These are phyloP conservation scores for Amanita pallidorosea DNA, from an alignment of 768 basidiomycete genomes.

Conservation along the genomic window DNA sequence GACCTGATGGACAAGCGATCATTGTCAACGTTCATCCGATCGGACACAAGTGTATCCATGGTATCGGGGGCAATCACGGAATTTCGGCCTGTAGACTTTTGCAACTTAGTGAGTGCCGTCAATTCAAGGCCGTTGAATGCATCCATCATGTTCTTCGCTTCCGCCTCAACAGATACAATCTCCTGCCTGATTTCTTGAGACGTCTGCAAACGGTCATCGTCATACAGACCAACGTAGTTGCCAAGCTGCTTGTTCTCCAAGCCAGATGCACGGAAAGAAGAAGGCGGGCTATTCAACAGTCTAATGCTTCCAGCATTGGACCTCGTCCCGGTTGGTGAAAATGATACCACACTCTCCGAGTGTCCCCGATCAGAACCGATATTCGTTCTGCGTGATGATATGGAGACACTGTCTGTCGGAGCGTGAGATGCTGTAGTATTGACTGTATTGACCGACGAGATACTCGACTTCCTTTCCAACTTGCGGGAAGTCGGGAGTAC, in stretches of 20 bases:
- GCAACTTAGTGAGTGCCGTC: slow-evolving; percentile 45
- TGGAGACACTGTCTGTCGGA: slow-evolving; percentile 28
- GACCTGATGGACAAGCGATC: slow-evolving; percentile 47
- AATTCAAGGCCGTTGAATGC: slow-evolving; percentile 75
- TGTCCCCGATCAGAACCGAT: slow-evolving; percentile 15
- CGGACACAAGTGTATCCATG: slow-evolving; percentile 22
- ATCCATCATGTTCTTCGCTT: slow-evolving; percentile 60
- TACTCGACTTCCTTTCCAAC: slow-evolving; percentile 39
- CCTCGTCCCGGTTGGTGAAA: slow-evolving; percentile 25
- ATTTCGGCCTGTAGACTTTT: slow-evolving; percentile 11
- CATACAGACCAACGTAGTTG: slow-evolving; percentile 30
- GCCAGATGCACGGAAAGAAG: slow-evolving; percentile 38
- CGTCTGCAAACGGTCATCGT: slow-evolving; percentile 49
- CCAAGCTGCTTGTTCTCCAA: slow-evolving; percentile 27
- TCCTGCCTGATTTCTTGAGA: slow-evolving; percentile 54
- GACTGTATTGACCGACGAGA: slow-evolving; percentile 36
- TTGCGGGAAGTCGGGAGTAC: slow-evolving; percentile 26
- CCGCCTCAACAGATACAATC: slow-evolving; percentile 59
- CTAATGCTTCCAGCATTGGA: slow-evolving; percentile 35
- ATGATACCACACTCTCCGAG: slow-evolving; percentile 16
- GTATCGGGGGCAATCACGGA: slow-evolving; percentile 4
- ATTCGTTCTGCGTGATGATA: slow-evolving; percentile 31
- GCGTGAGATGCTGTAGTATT: slow-evolving; percentile 28
- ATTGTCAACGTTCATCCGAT: slow-evolving; percentile 31
- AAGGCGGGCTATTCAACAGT: slow-evolving; percentile 44